These are phyloP conservation scores for Penicillium atrosanguineum DNA, from an alignment of 495 filamentous ascomycete species.

Conservation along the genomic window DNA sequence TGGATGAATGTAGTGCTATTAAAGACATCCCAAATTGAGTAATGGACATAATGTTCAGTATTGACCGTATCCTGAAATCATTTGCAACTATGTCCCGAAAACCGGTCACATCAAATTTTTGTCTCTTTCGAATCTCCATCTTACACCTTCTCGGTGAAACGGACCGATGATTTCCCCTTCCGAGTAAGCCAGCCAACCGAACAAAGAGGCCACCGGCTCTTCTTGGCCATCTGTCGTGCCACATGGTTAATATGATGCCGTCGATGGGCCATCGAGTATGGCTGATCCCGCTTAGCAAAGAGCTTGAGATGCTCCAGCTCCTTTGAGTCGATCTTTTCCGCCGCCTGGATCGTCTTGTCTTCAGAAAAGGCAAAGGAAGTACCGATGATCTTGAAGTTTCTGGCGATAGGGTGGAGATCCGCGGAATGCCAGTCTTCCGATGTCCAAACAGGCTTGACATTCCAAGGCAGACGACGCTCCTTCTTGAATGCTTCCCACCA, in stretches of 20 bases:
- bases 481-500: conserved; percentile 28
- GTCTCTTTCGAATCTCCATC: background rate
- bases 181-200: conserved; percentile 15
- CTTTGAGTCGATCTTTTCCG: conserved; percentile 3
- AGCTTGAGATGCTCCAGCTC: conserved; percentile 13
- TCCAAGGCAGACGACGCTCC: conserved; percentile 26
- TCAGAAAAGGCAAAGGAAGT: conserved; percentile 30
- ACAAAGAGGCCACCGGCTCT: conserved; percentile 15
- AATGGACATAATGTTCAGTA: background rate
- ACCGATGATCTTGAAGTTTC: conserved; percentile 28
- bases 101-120: background rate
- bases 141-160: conserved; percentile 1
- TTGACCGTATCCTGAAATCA: background rate
- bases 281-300: conserved; percentile 26
- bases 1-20: too few species aligned
- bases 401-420: conserved; percentile 23
- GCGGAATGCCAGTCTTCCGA: conserved; percentile 28
- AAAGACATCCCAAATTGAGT: too few species aligned
- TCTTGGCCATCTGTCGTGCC: conserved; percentile 19
- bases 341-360: conserved; percentile 15
- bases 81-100: background rate
- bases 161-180: conserved; percentile 14
- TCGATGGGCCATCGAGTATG: conserved; percentile 20
- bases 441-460: conserved; percentile 19
- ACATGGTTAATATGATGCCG: conserved; percentile 23